These are phyloP conservation scores for Protomyces arabidopsidicola DNA, from an alignment of 1,139 yeast species.

Conservation along the genomic window DNA sequence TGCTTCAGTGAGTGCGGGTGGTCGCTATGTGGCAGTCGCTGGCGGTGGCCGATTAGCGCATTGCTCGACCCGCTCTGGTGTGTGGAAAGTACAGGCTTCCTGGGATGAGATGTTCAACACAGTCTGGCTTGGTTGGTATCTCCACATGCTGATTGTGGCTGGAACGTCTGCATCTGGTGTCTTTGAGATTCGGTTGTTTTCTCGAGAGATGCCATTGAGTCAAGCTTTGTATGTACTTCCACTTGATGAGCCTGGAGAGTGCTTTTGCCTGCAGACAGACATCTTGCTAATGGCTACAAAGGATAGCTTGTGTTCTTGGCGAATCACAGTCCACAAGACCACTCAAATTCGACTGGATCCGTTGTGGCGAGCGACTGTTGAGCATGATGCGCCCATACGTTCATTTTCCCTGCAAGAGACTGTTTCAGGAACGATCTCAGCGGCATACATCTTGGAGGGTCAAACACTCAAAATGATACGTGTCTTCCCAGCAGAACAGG, in stretches of 20 bases:
- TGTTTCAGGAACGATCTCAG: neutral
- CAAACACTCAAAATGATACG: neutral
- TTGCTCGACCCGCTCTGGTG: conserved; percentile 41
- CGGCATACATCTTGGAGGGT: neutral
- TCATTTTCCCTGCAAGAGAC: neutral
- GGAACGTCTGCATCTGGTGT: conserved; percentile 37
- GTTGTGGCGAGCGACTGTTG: neutral
- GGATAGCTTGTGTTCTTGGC: neutral
- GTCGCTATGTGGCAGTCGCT: conserved; percentile 45
- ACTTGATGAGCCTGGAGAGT: neutral
- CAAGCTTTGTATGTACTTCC: neutral
- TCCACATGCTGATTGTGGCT: conserved; percentile 41
- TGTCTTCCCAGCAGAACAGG: neutral
- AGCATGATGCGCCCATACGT: neutral
- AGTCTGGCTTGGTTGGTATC: conserved; percentile 47
- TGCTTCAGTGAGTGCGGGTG: conserved; percentile 42
- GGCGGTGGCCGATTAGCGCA: conserved; percentile 45
- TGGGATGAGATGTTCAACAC: conserved; percentile 43
- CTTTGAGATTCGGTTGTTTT: conserved; percentile 13
- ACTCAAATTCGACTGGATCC: neutral
- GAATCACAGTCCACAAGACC: neutral
- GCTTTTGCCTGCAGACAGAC: neutral
- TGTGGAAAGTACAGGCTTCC: conserved; percentile 44
- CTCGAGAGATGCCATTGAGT: conserved; percentile 3
- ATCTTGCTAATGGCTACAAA: neutral